Base-by-base conservation (phyloP, 345 rosid genomes). In the Gossypium australe region DNA sequence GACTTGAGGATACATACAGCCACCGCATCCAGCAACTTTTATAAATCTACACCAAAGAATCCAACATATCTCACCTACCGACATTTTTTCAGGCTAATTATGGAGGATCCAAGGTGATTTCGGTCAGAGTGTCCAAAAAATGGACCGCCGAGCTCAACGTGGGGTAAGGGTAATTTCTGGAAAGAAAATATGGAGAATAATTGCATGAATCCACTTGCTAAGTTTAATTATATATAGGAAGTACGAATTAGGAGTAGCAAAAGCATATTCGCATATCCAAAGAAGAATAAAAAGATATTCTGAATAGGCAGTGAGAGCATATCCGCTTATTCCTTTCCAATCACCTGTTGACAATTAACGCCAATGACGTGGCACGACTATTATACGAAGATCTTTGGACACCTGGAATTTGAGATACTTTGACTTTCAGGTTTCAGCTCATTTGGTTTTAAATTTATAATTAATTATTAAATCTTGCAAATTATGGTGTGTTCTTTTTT, bases 251-350 rank as follows among this genome's bases (percentile, higher is more conserved):
- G 27, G 60, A 56, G 60, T 56, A 1, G 11, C 69, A 11, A 70
- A 57, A 2, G 87, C 78, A 85, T 85, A 87, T 85, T 79, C 87
- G 90, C 60, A 85, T 87, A 83, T 83, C 81, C 84, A 56, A 16
- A 24, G 49, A 48, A 3, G 85, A 71, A 82, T 79, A 20, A 3
- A 5, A 20, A 56, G 17, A 56, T 29, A 80, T 83, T 48, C 88
- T 55, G 0, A 22, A 25, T 71, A 0, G 3, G 24, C 34, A 58
- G 25, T 55, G 17, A 51, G 62, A 22, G 82, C 1, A 82, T 78
- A 80, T 80, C 18, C 57, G 41, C 7, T 1, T 5, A 34, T 11
- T 48, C 14, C 51, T 12, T 48, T 11, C 3, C 52, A 6, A 3
- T 48, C 52, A 11, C 13, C 52, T 48, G 52, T 48, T 48, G 52